Percentiles rank a stretch among this genome's conserved stretches.
Evolutionary conservation across 495 filamentous ascomycete species (phyloP).

Genomic region (Penicillium desertorum): DNA sequence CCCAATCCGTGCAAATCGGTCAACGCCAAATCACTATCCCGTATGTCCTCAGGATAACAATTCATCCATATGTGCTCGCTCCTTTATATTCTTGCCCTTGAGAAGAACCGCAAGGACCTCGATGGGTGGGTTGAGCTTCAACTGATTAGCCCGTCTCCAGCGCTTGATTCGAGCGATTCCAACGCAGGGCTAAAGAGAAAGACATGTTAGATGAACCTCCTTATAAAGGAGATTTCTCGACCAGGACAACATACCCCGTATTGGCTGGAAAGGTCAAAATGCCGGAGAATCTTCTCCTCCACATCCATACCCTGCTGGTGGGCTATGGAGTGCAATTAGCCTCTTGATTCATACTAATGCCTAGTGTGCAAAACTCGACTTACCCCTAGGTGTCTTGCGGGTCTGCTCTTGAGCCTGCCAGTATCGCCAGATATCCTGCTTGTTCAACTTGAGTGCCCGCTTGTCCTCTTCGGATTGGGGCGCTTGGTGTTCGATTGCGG

Average conservation of each 20-base stretch:
- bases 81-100: slow-evolving; percentile 55
- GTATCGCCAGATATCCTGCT: slow-evolving; percentile 66
- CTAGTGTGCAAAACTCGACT: slow-evolving; percentile 6
- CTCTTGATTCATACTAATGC: background rate
- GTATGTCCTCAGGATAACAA: slow-evolving; percentile 52
- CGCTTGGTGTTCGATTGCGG: slow-evolving; percentile 41
- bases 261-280: slow-evolving; percentile 84
- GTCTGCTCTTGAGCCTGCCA: slow-evolving; percentile 67
- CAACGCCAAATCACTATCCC: slow-evolving; percentile 1
- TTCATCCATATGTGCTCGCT: slow-evolving; percentile 79
- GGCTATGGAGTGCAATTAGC: slow-evolving; percentile 41
- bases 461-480: slow-evolving; percentile 51
- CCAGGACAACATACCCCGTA: slow-evolving; percentile 70
- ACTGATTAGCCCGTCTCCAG: slow-evolving; percentile 78
- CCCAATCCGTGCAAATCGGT: slow-evolving; percentile 4
- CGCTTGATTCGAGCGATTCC: slow-evolving; percentile 79
- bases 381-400: slow-evolving; percentile 53
- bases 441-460: slow-evolving; percentile 58
- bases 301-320: slow-evolving; percentile 71
- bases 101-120: slow-evolving; percentile 88
- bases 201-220: slow-evolving; percentile 12
- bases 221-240: background rate
- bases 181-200: slow-evolving; percentile 69
- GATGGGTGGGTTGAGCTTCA: slow-evolving; percentile 81
- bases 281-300: slow-evolving; percentile 80